Percentiles rank a stretch among this genome's conserved stretches.
Conservation (phyloP, 306 rosid species). For the Chamaecrista fasciculata region DNA sequence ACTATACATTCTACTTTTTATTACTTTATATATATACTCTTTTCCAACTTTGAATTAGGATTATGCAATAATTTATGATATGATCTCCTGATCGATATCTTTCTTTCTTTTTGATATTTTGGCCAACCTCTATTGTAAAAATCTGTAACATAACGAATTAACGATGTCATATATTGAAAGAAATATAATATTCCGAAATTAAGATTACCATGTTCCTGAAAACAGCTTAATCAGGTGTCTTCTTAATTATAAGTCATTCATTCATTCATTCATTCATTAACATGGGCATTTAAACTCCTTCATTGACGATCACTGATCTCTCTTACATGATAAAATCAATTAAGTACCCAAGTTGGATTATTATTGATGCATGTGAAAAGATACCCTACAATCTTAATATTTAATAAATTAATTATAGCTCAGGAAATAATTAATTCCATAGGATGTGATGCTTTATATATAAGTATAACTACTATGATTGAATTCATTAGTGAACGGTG, state of each 20-base stretch:
- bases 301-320: neutral
- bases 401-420: neutral
- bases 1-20: neutral
- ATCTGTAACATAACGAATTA: neutral
- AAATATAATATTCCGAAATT: neutral
- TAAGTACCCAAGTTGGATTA: neutral
- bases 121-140: neutral
- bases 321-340: neutral
- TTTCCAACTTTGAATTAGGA: neutral
- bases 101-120: neutral
- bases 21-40: neutral
- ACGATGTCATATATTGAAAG: no score
- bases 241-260: no score
- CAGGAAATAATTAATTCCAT: neutral
- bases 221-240: neutral
- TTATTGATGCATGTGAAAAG: conserved; percentile 16
- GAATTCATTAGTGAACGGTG: neutral
- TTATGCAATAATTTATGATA: neutral
- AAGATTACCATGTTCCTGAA: neutral
- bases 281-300: neutral
- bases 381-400: neutral
- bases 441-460: neutral
- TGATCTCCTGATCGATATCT: neutral
- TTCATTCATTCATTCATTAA: neutral
- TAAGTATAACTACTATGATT: neutral